Conservation (phyloP, 306 rosid genomes). For the Prunus armeniaca region DNA sequence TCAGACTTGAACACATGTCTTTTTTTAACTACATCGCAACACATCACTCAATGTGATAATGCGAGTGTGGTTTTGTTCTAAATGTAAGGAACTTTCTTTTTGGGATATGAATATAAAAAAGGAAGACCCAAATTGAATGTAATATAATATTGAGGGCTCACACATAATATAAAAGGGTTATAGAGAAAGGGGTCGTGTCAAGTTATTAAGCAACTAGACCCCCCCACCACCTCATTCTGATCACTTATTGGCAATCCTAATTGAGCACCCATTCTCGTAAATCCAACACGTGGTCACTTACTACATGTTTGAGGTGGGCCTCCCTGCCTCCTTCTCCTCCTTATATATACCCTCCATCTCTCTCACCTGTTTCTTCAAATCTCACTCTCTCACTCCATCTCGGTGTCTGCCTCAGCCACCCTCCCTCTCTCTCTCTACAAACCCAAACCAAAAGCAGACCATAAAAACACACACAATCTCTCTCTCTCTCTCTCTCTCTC, state of each 20-base stretch:
- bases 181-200: constrained; percentile 44
- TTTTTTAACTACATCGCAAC: not conserved
- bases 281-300: constrained; percentile 77
- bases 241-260: constrained; percentile 45
- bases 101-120: not conserved
- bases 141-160: not conserved
- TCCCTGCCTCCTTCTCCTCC: constrained; percentile 14
- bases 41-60: not conserved
- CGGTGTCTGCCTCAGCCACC: not conserved
- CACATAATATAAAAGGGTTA: not conserved
- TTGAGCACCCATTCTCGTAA: constrained; percentile 30
- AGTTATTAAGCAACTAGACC: constrained; percentile 18
- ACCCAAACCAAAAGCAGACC: not conserved
- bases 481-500: not conserved
- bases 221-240: constrained; percentile 36
- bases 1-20: no score
- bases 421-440: not conserved
- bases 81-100: constrained; percentile 29
- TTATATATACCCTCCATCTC: constrained; percentile 44
- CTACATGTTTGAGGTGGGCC: constrained; percentile 40
- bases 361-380: constrained; percentile 1
- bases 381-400: not conserved
- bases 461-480: not conserved
- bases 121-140: not conserved
- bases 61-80: constrained; percentile 16